Evolutionary conservation across 441 rosid genomes (phyloP).

Genomic region (Corymbia citriodora): DNA sequence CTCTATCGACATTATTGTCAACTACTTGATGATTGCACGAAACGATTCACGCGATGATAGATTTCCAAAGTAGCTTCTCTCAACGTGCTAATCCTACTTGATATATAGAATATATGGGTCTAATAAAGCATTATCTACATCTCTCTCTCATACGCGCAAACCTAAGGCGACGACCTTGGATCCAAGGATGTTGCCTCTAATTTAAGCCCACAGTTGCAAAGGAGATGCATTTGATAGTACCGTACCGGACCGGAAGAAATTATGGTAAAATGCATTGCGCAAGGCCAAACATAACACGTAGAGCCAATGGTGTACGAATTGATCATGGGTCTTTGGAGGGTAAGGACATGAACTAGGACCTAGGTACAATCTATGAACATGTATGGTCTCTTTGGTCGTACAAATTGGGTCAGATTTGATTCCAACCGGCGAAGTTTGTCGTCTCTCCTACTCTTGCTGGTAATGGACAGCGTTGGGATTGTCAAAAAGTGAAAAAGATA

Average conservation of each 20-base stretch:
- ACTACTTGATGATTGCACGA: not conserved
- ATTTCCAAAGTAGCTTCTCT: not conserved
- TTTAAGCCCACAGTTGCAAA: not conserved
- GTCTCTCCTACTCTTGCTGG: not conserved
- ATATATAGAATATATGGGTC: not conserved
- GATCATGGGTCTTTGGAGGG: not conserved
- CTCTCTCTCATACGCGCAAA: not conserved
- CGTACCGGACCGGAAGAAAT: not conserved
- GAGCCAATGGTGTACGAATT: not conserved
- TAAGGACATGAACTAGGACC: not conserved
- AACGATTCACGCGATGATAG: not conserved
- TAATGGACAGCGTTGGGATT: not conserved
- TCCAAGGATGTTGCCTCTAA: not conserved
- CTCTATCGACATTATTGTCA: not conserved
- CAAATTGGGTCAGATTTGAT: not conserved
- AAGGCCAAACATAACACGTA: not conserved
- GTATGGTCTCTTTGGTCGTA: rapidly evolving
- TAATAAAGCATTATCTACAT: not conserved
- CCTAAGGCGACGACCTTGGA: not conserved
- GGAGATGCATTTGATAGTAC: not conserved
- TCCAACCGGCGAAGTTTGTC: not conserved
- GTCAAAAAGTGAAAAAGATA: not conserved
- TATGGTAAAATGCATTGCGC: not conserved
- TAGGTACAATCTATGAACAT: not conserved
- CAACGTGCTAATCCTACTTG: not conserved